Percentiles rank a stretch among this genome's conserved stretches.
Evolutionary conservation across 1,284 basidiomycete species (phyloP).

Genomic region (Amylostereum areolatum): DNA sequence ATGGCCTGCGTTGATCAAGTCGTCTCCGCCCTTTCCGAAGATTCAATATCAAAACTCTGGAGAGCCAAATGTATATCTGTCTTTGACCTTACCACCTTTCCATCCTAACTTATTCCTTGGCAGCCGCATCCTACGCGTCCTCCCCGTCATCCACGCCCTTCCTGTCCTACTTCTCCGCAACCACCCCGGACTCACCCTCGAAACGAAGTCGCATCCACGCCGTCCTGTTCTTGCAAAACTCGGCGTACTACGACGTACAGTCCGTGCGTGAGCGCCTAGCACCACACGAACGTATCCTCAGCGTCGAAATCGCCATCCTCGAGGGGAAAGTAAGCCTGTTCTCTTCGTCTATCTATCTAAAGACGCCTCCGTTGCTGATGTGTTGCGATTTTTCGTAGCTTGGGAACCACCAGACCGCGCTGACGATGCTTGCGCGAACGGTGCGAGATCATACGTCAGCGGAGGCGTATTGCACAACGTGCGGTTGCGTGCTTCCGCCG

Average conservation of each 20-base stretch:
- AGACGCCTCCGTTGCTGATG: neutral
- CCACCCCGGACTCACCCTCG: slow-evolving; percentile 68
- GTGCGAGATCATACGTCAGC: slow-evolving; percentile 56
- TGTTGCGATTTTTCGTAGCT: slow-evolving; percentile 33
- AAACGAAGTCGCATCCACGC: slow-evolving; percentile 73
- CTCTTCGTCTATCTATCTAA: neutral
- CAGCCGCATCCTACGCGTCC: slow-evolving; percentile 49
- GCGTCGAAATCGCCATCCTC: slow-evolving; percentile 73
- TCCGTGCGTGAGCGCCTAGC: slow-evolving; percentile 42
- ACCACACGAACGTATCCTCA: slow-evolving; percentile 46
- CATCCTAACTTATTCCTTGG: neutral
- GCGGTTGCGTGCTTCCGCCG: slow-evolving; percentile 62
- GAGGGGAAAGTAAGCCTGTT: slow-evolving; percentile 69
- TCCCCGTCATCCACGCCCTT: slow-evolving; percentile 34
- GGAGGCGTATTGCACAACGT: slow-evolving; percentile 73
- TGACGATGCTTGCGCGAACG: slow-evolving; percentile 64
- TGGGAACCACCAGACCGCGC: slow-evolving; percentile 57
- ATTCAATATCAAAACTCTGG: slow-evolving; percentile 57
- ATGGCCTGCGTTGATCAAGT: slow-evolving; percentile 49
- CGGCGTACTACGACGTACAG: slow-evolving; percentile 56
- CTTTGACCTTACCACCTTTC: neutral
- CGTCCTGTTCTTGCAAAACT: slow-evolving; percentile 74
- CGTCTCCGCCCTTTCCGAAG: slow-evolving; percentile 40
- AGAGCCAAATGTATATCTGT: slow-evolving; percentile 56
- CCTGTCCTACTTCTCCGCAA: slow-evolving; percentile 56